Base-by-base conservation (phyloP, 805 yeast species). In the Saccharomyces kudriavzevii region DNA sequence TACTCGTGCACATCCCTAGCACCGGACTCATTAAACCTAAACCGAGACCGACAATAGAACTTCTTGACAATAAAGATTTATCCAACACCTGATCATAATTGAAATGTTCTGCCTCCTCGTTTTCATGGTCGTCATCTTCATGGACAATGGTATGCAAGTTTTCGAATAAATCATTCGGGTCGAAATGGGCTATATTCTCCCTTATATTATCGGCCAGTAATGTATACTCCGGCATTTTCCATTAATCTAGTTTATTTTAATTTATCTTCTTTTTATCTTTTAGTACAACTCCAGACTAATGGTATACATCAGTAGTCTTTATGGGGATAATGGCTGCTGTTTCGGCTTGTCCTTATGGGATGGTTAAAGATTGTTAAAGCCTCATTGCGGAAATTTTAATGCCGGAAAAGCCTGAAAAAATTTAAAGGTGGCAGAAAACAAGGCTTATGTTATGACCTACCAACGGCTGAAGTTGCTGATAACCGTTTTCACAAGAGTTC, bases 21-120 rank as follows among this genome's bases (percentile, higher is more conserved):
- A 91, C 92, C 0, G 89, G 91, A 45, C 89, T 87, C 91, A 87
- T 85, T 30, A 87, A 70, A 1, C 90, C 82, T 65, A 87, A 86
- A 0, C 94, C 92, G 25, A 87, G 71, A 3, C 94, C 96, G 24
- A 87, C 79, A 47, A 87, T 81, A 0, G 91, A 84, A 1, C 82
- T 73, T 10, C 85, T 83, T 0, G 88, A 83, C 53, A 87, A 74
- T 35, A 68, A 54, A 56, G 84, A 82, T 59, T 89, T 76, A 55
- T 81, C 82, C 55, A 87, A 71, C 48, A 83, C 87, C 64, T 85
- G 90, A 59, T 84, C 84, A 65, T 87, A 87, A 52, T 81, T 80
- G 73, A 87, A 85, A 60, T 83, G 86, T 58, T 85, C 90, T 2
- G 60, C 70, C 67, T 56, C 78, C 53, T 79, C 77, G 50, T 77